These are phyloP conservation scores for Fraxinus ornus DNA, from an alignment of 305 asterid species.

Conservation along the genomic window DNA sequence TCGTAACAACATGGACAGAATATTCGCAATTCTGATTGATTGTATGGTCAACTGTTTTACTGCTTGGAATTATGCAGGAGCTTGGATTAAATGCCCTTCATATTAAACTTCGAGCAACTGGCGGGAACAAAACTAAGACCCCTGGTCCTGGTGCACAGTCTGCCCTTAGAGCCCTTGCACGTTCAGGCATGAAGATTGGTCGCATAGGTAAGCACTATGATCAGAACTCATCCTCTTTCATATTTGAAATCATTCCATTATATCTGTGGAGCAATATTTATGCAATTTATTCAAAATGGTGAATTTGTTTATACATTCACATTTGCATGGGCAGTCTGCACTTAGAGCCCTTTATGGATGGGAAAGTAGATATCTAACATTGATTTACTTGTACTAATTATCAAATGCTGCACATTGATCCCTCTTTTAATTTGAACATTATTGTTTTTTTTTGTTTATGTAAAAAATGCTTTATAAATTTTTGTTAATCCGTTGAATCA, in stretches of 20 bases:
- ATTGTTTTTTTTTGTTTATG: background rate
- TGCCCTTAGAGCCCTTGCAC: conserved; percentile 3
- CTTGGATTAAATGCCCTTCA: conserved; percentile 2
- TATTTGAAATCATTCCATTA: background rate
- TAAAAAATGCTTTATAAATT: no score
- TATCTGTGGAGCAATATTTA: background rate
- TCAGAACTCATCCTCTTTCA: background rate
- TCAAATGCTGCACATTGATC: background rate
- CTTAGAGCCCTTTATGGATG: background rate
- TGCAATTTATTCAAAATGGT: background rate
- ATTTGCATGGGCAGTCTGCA: background rate
- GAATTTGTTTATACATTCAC: background rate
- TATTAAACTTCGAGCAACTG: background rate
- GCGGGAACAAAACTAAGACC: background rate
- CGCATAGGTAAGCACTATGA: background rate
- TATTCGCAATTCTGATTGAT: background rate
- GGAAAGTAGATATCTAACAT: background rate
- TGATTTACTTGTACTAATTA: no score
- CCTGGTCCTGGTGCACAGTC: conserved; percentile 4
- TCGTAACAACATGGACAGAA: background rate
- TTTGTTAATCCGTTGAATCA: background rate
- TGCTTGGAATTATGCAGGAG: background rate
- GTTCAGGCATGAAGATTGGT: conserved; percentile 8
- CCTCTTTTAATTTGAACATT: background rate
- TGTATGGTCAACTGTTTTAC: background rate